These are phyloP conservation scores for Neofusicoccum parvum DNA, from an alignment of 2,329 filamentous ascomycete species.

Conservation along the genomic window DNA sequence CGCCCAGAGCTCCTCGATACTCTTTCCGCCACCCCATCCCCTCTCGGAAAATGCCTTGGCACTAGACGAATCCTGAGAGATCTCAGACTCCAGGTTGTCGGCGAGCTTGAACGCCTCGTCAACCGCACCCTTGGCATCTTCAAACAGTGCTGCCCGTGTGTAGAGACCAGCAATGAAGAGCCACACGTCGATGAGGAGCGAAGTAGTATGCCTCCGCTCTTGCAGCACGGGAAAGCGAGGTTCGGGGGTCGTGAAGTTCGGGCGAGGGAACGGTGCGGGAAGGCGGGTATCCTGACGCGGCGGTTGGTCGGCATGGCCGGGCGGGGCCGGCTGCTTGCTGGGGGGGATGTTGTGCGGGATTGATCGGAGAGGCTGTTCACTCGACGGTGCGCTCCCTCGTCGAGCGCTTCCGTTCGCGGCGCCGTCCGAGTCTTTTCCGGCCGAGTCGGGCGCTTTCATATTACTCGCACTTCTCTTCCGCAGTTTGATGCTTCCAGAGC, in stretches of 20 bases:
- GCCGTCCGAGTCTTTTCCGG: conserved; percentile 22
- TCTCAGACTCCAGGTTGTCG: conserved; percentile 68
- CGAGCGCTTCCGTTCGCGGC: not conserved
- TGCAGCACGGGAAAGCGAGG: conserved; percentile 55
- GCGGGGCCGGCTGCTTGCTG: conserved; percentile 37
- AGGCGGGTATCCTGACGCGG: conserved; percentile 48
- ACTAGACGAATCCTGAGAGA: conserved; percentile 63
- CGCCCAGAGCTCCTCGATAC: conserved; percentile 79
- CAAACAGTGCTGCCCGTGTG: conserved; percentile 74
- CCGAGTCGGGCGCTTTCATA: conserved; percentile 37
- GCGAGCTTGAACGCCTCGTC: conserved; percentile 80
- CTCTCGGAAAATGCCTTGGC: conserved; percentile 63
- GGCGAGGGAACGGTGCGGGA: conserved; percentile 42
- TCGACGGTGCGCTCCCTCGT: conserved; percentile 22
- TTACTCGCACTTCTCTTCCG: conserved; percentile 38
- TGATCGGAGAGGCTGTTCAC: conserved; percentile 40
- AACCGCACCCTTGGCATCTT: conserved; percentile 78
- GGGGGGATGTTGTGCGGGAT: conserved; percentile 45
- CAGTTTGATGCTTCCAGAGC: conserved; percentile 41
- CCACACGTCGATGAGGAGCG: conserved; percentile 78
- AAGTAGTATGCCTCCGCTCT: conserved; percentile 58
- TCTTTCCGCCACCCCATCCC: conserved; percentile 79
- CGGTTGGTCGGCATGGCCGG: conserved; percentile 43
- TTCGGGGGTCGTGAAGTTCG: conserved; percentile 39
- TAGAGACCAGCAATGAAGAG: conserved; percentile 88